A percentile compares a stretch with the other conserved stretches of the same genome.
Evolutionary conservation across 148 eudicot genomes (phyloP).

Genomic region (Persicaria maculosa): DNA sequence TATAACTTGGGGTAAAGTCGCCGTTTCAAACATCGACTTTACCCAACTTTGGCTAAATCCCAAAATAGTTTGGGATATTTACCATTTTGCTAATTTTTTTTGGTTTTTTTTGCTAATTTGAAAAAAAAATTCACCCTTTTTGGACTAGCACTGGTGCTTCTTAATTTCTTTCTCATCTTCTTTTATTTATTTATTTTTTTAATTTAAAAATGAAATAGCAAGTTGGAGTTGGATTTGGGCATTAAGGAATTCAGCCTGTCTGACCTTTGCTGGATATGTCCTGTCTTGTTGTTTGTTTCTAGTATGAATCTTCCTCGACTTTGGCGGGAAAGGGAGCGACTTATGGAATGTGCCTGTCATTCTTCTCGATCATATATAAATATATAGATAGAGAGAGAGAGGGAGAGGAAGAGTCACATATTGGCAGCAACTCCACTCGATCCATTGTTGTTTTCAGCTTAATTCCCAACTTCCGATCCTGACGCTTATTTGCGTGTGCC

Average conservation of each 20-base stretch:
- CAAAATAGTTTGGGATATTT: no score
- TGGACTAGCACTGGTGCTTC: no score
- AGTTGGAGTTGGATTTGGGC: constrained; percentile 39
- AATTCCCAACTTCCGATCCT: neutral
- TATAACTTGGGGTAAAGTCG: no score
- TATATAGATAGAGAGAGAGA: constrained; percentile 4
- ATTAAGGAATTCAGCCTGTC: constrained; percentile 17
- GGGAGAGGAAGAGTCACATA: neutral
- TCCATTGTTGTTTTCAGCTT: neutral
- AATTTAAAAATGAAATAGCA: no score
- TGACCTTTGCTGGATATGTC: constrained; percentile 20
- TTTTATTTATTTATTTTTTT: no score
- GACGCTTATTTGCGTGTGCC: neutral
- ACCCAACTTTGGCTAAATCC: no score
- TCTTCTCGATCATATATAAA: constrained; percentile 11
- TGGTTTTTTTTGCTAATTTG: no score
- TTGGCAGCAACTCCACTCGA: constrained; percentile 14
- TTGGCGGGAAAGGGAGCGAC: constrained; percentile 23
- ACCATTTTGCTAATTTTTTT: no score
- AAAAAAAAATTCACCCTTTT: no score
- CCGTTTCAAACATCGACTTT: no score
- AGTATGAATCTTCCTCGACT: constrained; percentile 29
- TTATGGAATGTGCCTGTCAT: constrained; percentile 18
- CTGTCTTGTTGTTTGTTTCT: constrained; percentile 24
- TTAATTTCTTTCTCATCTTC: no score